Evolutionary conservation across 75 land plant genomes (phyloP).

Genomic region (Gnetum montanum): DNA sequence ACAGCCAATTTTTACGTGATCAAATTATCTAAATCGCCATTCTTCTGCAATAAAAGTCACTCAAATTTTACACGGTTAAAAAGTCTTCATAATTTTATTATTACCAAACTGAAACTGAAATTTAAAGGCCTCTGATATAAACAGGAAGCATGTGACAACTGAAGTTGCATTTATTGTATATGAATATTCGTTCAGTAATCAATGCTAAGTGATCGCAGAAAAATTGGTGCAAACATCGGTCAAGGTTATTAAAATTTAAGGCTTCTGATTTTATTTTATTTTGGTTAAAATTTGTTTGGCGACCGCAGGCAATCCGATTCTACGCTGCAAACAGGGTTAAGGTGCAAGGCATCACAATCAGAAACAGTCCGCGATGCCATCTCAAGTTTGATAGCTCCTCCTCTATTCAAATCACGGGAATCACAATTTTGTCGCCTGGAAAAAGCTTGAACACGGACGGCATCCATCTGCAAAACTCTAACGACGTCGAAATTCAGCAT

Average conservation of each 20-base stretch:
- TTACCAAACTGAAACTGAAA: no score
- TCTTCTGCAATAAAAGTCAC: no score
- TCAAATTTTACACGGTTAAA: no score
- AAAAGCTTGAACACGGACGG: constrained; percentile 48
- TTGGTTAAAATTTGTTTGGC: not conserved
- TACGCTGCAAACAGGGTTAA: constrained; percentile 29
- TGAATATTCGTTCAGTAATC: no score
- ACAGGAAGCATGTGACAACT: not conserved
- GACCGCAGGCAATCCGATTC: constrained; percentile 30
- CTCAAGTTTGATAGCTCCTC: constrained; percentile 38
- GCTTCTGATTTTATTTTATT: not conserved
- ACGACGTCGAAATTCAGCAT: constrained; percentile 17
- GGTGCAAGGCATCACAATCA: constrained; percentile 16
- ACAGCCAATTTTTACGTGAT: no score
- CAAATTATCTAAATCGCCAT: no score
- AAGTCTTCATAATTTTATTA: not conserved
- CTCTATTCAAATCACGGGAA: constrained; percentile 14
- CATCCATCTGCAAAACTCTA: constrained; percentile 35
- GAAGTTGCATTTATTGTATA: no score
- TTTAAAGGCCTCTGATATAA: no score
- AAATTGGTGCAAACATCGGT: no score
- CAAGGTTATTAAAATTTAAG: no score
- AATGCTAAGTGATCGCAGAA: no score
- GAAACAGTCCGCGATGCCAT: constrained; percentile 43
- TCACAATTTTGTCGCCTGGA: constrained; percentile 23